These are phyloP conservation scores for Clonostachys chloroleuca DNA, from an alignment of 2,329 filamentous ascomycete genomes.

Conservation along the genomic window DNA sequence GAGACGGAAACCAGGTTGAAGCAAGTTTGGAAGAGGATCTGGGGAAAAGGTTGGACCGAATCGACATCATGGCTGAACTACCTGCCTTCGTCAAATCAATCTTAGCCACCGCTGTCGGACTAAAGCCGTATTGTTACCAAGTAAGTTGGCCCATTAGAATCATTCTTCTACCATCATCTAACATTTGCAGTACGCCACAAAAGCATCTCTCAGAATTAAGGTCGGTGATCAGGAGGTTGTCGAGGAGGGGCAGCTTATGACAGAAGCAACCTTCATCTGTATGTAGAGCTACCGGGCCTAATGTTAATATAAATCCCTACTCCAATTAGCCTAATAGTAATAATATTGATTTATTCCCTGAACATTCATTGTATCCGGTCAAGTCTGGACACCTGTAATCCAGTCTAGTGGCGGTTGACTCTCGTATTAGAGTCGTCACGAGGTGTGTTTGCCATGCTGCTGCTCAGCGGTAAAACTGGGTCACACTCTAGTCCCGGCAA, in stretches of 20 bases:
- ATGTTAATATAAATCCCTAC: no score
- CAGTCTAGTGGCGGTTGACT: no score
- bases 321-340: no score
- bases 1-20: constrained; percentile 69
- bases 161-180: neutral
- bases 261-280: constrained; percentile 95
- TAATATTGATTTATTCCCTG: no score
- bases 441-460: no score
- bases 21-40: constrained; percentile 67
- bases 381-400: no score
- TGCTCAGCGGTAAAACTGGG: no score
- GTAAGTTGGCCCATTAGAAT: constrained; percentile 38
- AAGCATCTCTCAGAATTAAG: constrained; percentile 74
- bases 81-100: constrained; percentile 94
- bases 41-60: constrained; percentile 64
- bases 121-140: constrained; percentile 97
- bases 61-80: constrained; percentile 96
- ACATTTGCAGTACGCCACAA: constrained; percentile 61
- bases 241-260: constrained; percentile 77
- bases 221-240: constrained; percentile 73
- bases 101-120: constrained; percentile 81
- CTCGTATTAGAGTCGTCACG: no score
- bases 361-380: no score
- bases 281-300: no score
- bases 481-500: no score